Evolutionary conservation across 2,329 filamentous ascomycete species (phyloP).

Genomic region (Epicoccum sorghinum): DNA sequence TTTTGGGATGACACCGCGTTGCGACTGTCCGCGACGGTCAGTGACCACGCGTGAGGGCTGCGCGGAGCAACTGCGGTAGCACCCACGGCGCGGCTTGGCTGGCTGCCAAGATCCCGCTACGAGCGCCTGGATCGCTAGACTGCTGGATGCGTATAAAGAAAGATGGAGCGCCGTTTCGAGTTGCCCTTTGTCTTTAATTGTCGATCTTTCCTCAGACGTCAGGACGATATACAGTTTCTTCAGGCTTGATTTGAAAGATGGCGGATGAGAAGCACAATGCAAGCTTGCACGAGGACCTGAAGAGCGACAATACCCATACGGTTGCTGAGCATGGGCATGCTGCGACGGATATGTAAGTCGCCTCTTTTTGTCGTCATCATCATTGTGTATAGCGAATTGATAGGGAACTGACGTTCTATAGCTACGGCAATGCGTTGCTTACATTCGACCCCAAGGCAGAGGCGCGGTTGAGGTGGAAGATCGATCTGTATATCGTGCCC

Average conservation of each 20-base stretch:
- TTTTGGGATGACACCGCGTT: too few relatives aligned
- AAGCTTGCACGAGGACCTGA: slow-evolving; percentile 38
- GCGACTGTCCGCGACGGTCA: too few relatives aligned
- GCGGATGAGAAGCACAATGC: slow-evolving; percentile 21
- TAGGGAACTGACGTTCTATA: slow-evolving; percentile 19
- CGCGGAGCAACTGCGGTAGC: too few relatives aligned
- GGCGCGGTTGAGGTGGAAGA: slow-evolving; percentile 64
- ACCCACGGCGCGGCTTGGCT: neutral
- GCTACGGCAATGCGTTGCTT: slow-evolving; percentile 41
- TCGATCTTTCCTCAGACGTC: too few relatives aligned
- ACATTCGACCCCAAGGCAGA: slow-evolving; percentile 64
- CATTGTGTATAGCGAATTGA: too few relatives aligned
- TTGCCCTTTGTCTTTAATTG: neutral
- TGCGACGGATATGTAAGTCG: slow-evolving; percentile 40
- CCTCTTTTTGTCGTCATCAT: neutral
- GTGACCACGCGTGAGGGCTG: too few relatives aligned
- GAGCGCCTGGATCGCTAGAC: neutral
- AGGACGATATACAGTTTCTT: too few relatives aligned
- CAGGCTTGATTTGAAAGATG: neutral
- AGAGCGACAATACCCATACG: slow-evolving; percentile 31
- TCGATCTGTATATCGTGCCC: slow-evolving; percentile 69
- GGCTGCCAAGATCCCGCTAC: neutral
- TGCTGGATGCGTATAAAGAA: neutral
- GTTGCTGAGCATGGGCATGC: slow-evolving; percentile 37
- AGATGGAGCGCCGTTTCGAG: neutral